Evolutionary conservation across 208 protist species (phyloP), one percentile per base, ranked within the genome.

Genomic region (Leishmania turanica): DNA sequence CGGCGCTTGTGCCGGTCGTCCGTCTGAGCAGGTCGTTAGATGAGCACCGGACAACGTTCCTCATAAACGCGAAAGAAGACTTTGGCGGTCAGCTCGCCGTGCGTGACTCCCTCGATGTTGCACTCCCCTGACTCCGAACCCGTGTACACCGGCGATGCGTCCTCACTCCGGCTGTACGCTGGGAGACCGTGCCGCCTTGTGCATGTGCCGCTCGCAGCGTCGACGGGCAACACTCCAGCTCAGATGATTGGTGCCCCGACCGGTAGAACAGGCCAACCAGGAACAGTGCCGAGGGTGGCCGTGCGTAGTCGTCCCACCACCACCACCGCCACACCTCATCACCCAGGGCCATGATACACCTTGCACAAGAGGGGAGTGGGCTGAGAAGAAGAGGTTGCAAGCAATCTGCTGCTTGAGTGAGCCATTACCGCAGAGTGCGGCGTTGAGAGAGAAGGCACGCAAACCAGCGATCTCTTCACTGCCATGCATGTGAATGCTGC

Each of bases 1-100:
- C 11, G 15, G 15, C 15, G 45, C 47, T 77, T 72, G 53, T 54
- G 75, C 1, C 54, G 17, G 6, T 3, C n/a, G 0, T 42, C 34
- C 42, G 13, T 62, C 68, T 54, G 31, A 15, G 68, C 27, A 13
- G 69, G 60, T 53, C 74, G 69, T 5, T 8, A n/a, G 19, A 91
- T 47, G 56, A 89, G 81, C 13, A 90, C 87, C 0, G 82, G 84
- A n/a, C 72, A 68, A 45, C 75, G 47, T 65, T 88, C 68, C 78
- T 77, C 37, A 58, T 88, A 86, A 11, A 72, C 24, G 9, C 40
- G 40, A 17, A 85, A 58, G n/a, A 90, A 89, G 1, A 17, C n/a
- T 0, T 80, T 85, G 21, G 68, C 3, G 5, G 79, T 87, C 17
- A 89, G 66, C 11, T 42, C 56, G 31, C 65, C 42, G 37, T 83